phyloP scores from a whole-genome alignment of 495 filamentous ascomycete species.

The Cenococcum geophilum region DNA sequence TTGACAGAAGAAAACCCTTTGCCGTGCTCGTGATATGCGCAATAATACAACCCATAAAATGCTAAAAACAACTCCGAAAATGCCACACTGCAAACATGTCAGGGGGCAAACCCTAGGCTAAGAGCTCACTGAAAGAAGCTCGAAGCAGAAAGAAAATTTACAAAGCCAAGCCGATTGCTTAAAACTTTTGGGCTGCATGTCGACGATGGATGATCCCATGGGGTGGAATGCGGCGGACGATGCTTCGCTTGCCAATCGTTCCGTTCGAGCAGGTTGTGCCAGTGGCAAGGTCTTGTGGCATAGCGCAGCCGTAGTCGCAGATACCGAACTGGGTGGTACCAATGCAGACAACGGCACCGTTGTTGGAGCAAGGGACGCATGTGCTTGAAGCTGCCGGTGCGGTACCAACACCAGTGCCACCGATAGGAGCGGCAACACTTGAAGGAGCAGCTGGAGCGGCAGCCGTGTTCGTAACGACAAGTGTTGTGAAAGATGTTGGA shows the following conservation, averaged over 20 bases:
- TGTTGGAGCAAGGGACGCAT: constrained; percentile 32
- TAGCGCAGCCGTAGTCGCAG: constrained; percentile 34
- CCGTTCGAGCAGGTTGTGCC: constrained; percentile 35
- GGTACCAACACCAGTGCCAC: not conserved
- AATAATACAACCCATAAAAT: no score
- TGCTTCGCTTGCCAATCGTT: constrained; percentile 12
- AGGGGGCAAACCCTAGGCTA: no score
- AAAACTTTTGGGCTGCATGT: not conserved
- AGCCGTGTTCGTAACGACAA: constrained; percentile 2
- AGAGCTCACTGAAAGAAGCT: no score
- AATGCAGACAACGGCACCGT: constrained; percentile 36
- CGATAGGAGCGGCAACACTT: not conserved
- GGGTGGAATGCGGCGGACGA: not conserved
- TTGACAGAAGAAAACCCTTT: no score
- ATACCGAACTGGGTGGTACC: constrained; percentile 33
- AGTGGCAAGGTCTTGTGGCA: constrained; percentile 31
- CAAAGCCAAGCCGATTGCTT: not conserved
- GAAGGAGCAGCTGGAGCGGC: constrained; percentile 5
- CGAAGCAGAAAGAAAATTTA: no score
- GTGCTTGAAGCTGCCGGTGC: constrained; percentile 11
- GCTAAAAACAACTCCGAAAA: no score
- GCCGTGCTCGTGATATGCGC: no score
- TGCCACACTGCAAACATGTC: no score
- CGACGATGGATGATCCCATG: not conserved
- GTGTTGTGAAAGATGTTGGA: constrained; percentile 8